Base-by-base conservation (phyloP, 768 basidiomycete genomes). In the Mycena maculata region DNA sequence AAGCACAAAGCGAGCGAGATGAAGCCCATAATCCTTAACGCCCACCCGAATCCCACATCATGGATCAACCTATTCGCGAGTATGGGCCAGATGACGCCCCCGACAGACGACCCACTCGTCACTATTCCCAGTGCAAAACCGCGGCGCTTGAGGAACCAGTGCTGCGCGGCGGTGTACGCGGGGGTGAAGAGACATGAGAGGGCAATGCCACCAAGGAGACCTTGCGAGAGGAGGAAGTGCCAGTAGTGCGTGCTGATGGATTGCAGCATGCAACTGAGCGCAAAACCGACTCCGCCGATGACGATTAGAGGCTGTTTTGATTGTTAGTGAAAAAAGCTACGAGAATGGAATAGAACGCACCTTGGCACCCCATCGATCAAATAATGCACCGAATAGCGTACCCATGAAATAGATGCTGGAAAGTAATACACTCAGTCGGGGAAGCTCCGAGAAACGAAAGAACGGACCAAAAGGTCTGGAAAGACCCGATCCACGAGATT, bases 161-260 rank as follows among this genome's bases (percentile, higher is more conserved):
- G 71, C 48, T 67, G 55, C 54, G 61, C 70, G 42, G 52, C 53
- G 50, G 39, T 22, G 56, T 50, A 50, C 48, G 70, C 57, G 25
- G 70, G 70, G 20, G 70, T 68, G 52, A 71, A 68, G 13, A 71
- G 63, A 50, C 62, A 63, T 27, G 70, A 71, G 33, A 71, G 67
- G 42, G 85, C 63, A 30, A 86, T 80, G 20, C 87, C 88, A 15
- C 83, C 68, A 1, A 82, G 83, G 15, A 88, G 56, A 4, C 86
- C 87, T 69, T 89, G 88, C 31, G 79, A 85, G 7, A 88, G 80
- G 55, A 89, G 73, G 67, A 88, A 84, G 16, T 88, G 86, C 88
- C 87, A 88, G 68, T 84, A 88, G 44, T 71, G 55, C 28, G 56
- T 71, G 59, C 70, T 71, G 44, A 47, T 48, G 33, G 47, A 60